A percentile compares a stretch with the other conserved stretches of the same genome.
Evolutionary conservation across 1,139 yeast genomes (phyloP).

Genomic region (Saccharomyces hybrid): DNA sequence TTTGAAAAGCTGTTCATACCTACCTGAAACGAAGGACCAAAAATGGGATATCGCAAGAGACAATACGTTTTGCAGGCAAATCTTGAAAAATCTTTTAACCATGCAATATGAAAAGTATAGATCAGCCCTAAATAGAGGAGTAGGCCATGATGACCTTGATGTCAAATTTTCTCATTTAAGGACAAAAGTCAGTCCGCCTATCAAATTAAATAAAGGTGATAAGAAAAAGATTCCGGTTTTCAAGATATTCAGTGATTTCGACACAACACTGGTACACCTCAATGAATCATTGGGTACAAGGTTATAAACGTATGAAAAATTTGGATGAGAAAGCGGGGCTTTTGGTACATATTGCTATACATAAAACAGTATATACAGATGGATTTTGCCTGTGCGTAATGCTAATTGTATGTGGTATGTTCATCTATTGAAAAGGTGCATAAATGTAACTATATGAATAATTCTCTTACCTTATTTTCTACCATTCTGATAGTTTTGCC

Average conservation of each 20-base stretch:
- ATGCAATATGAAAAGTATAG: constrained; percentile 19
- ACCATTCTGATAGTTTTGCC: background rate
- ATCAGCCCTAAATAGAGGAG: background rate
- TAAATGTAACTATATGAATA: background rate
- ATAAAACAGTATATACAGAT: background rate
- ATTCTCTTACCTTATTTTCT: background rate
- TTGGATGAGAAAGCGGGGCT: background rate
- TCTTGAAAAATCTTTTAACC: constrained; percentile 26
- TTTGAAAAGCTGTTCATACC: constrained; percentile 14
- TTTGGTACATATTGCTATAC: background rate
- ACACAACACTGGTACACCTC: constrained; percentile 18
- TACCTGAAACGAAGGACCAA: constrained; percentile 6
- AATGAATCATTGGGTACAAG: constrained; percentile 25
- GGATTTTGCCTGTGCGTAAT: constrained; percentile 2
- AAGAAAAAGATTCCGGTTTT: background rate
- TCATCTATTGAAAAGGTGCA: background rate
- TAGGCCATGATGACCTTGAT: background rate
- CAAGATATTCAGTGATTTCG: constrained; percentile 20
- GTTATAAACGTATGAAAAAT: constrained; percentile 9
- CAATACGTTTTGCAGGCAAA: constrained; percentile 16
- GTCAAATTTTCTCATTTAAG: background rate
- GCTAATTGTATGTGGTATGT: background rate
- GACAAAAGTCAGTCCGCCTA: background rate
- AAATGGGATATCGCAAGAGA: constrained; percentile 11
- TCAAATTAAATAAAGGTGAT: background rate